Percentiles rank a stretch among this genome's conserved stretches.
These are phyloP conservation scores for Suillus bovinus DNA, from an alignment of 768 basidiomycete genomes.

Conservation along the genomic window DNA sequence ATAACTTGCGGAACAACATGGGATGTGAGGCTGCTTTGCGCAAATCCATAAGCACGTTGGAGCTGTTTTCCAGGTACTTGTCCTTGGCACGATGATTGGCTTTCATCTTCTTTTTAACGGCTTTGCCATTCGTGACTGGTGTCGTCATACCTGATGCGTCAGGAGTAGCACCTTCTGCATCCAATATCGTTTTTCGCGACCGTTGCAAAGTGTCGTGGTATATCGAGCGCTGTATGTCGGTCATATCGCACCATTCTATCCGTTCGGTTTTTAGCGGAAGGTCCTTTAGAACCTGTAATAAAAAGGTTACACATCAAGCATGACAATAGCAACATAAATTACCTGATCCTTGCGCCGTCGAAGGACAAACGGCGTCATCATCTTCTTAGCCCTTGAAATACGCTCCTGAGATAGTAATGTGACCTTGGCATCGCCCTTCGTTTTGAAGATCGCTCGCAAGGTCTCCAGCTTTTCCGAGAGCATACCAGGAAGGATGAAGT, in stretches of 20 bases:
- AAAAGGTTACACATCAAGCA: slow-evolving; percentile 1
- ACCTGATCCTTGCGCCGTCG: slow-evolving; percentile 96
- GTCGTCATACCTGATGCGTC: slow-evolving; percentile 34
- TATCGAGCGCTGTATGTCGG: slow-evolving; percentile 73
- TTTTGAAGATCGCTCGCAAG: slow-evolving; percentile 94
- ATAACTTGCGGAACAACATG: slow-evolving; percentile 88
- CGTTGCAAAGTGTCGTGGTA: slow-evolving; percentile 86
- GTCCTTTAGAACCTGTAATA: slow-evolving; percentile 79
- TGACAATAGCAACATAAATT: slow-evolving; percentile 1
- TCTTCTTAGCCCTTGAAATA: slow-evolving; percentile 93
- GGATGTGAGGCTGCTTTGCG: slow-evolving; percentile 97
- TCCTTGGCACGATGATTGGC: slow-evolving; percentile 51
- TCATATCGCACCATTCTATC: slow-evolving; percentile 96
- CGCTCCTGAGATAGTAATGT: slow-evolving; percentile 90
- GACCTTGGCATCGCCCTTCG: slow-evolving; percentile 88
- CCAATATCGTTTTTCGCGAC: slow-evolving; percentile 77
- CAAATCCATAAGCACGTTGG: slow-evolving; percentile 96
- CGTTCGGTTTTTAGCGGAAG: slow-evolving; percentile 91
- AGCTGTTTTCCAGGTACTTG: slow-evolving; percentile 80
- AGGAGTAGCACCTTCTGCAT: slow-evolving; percentile 33
- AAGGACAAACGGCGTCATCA: slow-evolving; percentile 99
- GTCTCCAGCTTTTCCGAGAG: slow-evolving; percentile 78
- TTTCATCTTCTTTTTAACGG: slow-evolving; percentile 32
- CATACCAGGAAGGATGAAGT: slow-evolving; percentile 93
- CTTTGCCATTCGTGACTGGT: slow-evolving; percentile 27